phyloP scores from a whole-genome alignment of 176 grass and related monocot genomes.

The Lolium rigidum region DNA sequence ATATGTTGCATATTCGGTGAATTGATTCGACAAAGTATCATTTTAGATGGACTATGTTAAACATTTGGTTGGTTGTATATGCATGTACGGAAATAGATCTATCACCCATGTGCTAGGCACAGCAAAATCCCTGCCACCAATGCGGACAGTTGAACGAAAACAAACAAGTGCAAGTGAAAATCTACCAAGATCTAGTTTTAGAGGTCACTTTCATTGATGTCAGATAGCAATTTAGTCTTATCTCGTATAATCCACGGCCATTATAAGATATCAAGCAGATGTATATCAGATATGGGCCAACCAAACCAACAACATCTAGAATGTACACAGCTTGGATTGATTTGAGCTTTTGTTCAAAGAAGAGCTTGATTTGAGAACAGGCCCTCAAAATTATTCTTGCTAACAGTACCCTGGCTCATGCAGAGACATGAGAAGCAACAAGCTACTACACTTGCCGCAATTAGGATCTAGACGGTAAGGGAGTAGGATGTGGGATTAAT shows the following conservation, averaged over 20 bases:
- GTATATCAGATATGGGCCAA: slow-evolving; percentile 4
- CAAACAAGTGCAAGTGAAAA: neutral
- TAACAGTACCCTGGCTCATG: neutral
- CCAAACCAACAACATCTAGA: neutral
- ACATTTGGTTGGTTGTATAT: neutral
- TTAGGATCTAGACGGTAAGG: neutral
- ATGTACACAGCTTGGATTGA: neutral
- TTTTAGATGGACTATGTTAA: neutral
- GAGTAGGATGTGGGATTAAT: neutral
- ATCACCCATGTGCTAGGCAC: neutral
- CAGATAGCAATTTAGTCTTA: too few relatives aligned
- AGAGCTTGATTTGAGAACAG: too few relatives aligned
- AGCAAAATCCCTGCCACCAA: neutral
- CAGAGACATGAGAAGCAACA: neutral
- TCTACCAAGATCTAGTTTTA: neutral
- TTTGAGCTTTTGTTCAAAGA: too few relatives aligned
- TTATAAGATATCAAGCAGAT: slow-evolving; percentile 1
- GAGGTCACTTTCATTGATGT: slow-evolving; percentile 9
- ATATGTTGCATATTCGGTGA: neutral
- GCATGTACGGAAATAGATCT: neutral
- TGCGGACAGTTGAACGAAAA: neutral
- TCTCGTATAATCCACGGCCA: neutral
- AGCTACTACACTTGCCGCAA: neutral
- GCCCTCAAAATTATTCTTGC: neutral
- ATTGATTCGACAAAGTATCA: neutral